Conservation (phyloP, 345 rosid species). For the Toxicodendron radicans region DNA sequence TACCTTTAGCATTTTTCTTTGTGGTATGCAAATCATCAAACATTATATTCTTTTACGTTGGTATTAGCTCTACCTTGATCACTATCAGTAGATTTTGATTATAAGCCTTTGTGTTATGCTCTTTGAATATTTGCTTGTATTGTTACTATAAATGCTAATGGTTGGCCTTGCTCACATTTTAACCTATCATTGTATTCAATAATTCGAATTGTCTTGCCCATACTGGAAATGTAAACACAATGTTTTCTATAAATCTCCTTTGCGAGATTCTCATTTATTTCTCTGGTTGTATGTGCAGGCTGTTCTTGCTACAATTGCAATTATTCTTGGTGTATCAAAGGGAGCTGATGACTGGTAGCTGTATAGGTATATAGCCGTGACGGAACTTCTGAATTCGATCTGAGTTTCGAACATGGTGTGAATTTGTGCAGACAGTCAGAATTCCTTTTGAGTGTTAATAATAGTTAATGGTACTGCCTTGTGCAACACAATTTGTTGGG, state of each 20-base stretch:
- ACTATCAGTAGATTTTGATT: too few relatives aligned
- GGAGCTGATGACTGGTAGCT: constrained; percentile 52
- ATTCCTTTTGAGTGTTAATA: not conserved
- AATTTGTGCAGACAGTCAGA: not conserved
- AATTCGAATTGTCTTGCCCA: not conserved
- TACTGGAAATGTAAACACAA: not conserved
- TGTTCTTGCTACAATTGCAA: constrained; percentile 63
- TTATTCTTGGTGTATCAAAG: constrained; percentile 66
- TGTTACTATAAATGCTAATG: not conserved
- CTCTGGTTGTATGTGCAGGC: constrained; percentile 51
- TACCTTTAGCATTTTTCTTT: too few relatives aligned
- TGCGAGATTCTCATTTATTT: not conserved
- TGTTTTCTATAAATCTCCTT: not conserved
- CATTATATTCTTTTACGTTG: too few relatives aligned
- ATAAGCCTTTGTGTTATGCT: not conserved
- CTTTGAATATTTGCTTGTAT: not conserved
- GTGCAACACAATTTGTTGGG: not conserved
- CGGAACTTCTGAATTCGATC: not conserved
- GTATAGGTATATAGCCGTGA: constrained; percentile 18
- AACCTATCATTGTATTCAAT: not conserved
- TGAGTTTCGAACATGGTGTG: not conserved
- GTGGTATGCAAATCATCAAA: too few relatives aligned
- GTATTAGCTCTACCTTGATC: too few relatives aligned
- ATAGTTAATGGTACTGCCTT: not conserved
- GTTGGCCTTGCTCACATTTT: too few relatives aligned